Evolutionary conservation across 768 basidiomycete genomes (phyloP).

Genomic region (Tylopilus intermedius): DNA sequence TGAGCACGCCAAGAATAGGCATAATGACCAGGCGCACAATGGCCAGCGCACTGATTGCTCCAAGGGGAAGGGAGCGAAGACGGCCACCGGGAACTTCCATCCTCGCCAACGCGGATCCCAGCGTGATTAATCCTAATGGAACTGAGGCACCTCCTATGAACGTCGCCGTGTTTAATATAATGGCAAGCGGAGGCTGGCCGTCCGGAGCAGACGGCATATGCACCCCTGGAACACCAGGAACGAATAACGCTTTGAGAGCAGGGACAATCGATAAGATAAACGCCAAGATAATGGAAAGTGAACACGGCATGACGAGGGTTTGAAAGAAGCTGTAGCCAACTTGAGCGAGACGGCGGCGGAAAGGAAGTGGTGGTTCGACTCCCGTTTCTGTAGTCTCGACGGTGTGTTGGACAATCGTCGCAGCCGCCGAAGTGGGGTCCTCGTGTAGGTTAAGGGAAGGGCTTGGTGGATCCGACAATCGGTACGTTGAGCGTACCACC

Average conservation of each 20-base stretch:
- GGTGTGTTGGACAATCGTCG: constrained; percentile 7
- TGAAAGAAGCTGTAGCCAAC: constrained; percentile 25
- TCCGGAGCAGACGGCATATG: constrained; percentile 54
- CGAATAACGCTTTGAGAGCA: constrained; percentile 57
- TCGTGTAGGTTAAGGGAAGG: neutral
- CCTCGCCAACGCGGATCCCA: constrained; percentile 60
- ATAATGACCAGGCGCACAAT: constrained; percentile 50
- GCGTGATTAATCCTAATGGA: constrained; percentile 55
- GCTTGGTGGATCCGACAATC: neutral
- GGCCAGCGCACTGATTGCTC: constrained; percentile 51
- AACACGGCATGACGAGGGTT: constrained; percentile 43
- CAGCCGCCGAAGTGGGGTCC: neutral
- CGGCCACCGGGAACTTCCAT: constrained; percentile 46
- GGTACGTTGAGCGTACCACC: neutral
- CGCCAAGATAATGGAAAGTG: constrained; percentile 48
- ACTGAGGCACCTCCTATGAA: constrained; percentile 64
- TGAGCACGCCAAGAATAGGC: constrained; percentile 57
- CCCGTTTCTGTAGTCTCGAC: neutral
- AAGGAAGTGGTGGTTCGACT: neutral
- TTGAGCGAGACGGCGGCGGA: constrained; percentile 8
- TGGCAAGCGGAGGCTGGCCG: constrained; percentile 60
- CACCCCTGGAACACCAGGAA: constrained; percentile 38
- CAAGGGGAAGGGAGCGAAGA: constrained; percentile 43
- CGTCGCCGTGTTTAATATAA: constrained; percentile 50
- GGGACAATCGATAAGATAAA: constrained; percentile 55